Evolutionary conservation across 1,284 basidiomycete species (phyloP), one percentile per base, ranked within the genome.

Genomic region (Rhodotorula sp.): DNA sequence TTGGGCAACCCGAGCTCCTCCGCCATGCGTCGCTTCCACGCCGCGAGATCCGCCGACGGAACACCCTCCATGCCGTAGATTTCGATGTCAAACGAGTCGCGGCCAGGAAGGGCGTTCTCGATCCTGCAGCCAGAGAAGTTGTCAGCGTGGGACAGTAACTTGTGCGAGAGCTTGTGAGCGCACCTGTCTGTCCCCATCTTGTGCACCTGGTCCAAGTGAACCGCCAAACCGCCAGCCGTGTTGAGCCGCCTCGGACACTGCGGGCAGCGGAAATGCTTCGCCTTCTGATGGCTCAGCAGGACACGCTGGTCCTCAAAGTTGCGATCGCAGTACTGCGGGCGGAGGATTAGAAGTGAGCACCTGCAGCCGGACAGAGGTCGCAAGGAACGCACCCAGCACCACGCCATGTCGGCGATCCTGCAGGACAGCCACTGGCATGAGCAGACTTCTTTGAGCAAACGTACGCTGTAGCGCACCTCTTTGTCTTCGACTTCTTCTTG

Each of bases 61-160:
- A 98, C 93, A 69, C 95, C 95, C 79, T 95, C 94, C 96, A 99
- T 99, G 34, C 96, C 95, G 78, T 98, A 99, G 68, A 99, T 99
- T 81, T 99, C 96, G 62, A 99, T 90, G 80, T 98, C 95, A 78
- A 98, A 98, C 2, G 94, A 93, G 81, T 97, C 95, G 52, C 96
- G 88, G 15, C 94, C 95, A 4, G 94, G 94, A 0, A 99, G 83
- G 0, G 95, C 94, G 80, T 98, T 99, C 68, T 97, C 94, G 46
- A 99, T 91, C 36, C 93, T 92, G 59, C 84, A 29, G n/a, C n/a
- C n/a, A 62, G 27, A 32, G 27, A 27, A 15, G 27, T 29, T 32
- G 9, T 46, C 36, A 62, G 44, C 27, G 52, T n/a, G n/a, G n/a
- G 44, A 46, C 39, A 32, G 53, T 61, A n/a, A 29, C 13, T 3